Evolutionary conservation across 1,139 yeast genomes (phyloP), one percentile per base, ranked within the genome.

Genomic region (Pichia sp.): DNA sequence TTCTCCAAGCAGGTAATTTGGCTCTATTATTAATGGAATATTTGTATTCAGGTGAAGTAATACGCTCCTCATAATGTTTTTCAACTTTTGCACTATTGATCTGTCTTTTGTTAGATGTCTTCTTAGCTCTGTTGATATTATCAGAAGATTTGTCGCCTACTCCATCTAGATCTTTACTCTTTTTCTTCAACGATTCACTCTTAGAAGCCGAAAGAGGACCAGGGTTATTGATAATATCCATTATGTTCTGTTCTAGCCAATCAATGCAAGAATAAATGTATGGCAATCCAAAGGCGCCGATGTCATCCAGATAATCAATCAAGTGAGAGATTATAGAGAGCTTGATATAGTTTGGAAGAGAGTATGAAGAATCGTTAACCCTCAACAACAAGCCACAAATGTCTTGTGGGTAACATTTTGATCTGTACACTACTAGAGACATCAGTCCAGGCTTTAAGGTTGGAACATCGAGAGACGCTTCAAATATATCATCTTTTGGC

Each of bases 1-100:
- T 81, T 11, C 63, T 56, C 94, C 95, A 88, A 0, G 97, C 97
- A 0, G 98, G 97, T 23, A 91, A 61, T 4, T 56, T 55, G 12
- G 67, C 48, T 46, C 97, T 69, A 10, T 63, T 58, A 3, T 45
- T 40, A 10, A 67, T 37, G 66, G 74, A 70, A 2, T 47, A 33
- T 10, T 56, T 44, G 40, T 59, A 64, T 23, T 56, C 58, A 0
- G 46, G 6, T 0, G 49, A 22, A 24, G 35, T 22, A 15, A 39
- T 19, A 45, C 50, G 39, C 25, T 46, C n/a, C 6, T 35, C 18
- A 30, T 51, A 52, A 5, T 62, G 56, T 2, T 39, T 32, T 31
- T 47, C 42, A 44, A 63, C 44, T 29, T 42, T 45, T 27, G 20
- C 2, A 21, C 5, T 6, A 10, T 8, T 20, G 61, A 3, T 40